Base-by-base conservation (phyloP, 2,329 filamentous ascomycete genomes). In the Botrytis paeoniae region DNA sequence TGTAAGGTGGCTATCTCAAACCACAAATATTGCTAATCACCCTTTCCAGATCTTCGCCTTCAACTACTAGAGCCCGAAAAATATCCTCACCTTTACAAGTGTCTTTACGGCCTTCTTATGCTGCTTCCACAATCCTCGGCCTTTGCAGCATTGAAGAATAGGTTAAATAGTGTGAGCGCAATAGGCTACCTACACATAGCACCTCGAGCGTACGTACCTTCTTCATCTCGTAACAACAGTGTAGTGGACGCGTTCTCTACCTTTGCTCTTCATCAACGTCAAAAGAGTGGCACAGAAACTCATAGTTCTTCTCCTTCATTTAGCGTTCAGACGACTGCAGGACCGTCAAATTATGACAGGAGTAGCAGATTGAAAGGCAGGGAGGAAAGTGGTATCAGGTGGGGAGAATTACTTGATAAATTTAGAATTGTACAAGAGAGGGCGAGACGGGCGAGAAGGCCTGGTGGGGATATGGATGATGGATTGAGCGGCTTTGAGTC, bases 101-200 rank as follows among this genome's bases (percentile, higher is more conserved):
- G 96, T 83, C 89, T 99, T 66, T 99, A 98, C 80, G 96, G 96
- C 16, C 89, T 99, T 63, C 86, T 99, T 71, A 99, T 99, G 96
- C 91, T 99, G 29, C 88, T 99, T n/a, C 96, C 96, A 0, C 96
- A 99, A 83, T 98, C 95, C 25, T 97, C 94, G 41, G 97, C 96
- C 14, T 99, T 99, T 83, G 96, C 95, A 41, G 95, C 96, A 3
- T 86, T 99, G 73, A 98, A 98, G 82, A 99, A 99, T 81, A 91
- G 96, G 60, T 87, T 99, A 69, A 98, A 98, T 83, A 97, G 93
- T 82, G 96, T 99, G 77, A 97, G 93, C 84, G 95, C 96, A 70
- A 98, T 99, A 81, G 96, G 95, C 61, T 97, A 97, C 82, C 85
- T 99, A 75, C 95, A 98, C 81, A 92, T 93, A 77, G 91, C 91